These are phyloP conservation scores for Lasiosphaeriaceae sp. DNA, from an alignment of 495 filamentous ascomycete genomes.

Conservation along the genomic window DNA sequence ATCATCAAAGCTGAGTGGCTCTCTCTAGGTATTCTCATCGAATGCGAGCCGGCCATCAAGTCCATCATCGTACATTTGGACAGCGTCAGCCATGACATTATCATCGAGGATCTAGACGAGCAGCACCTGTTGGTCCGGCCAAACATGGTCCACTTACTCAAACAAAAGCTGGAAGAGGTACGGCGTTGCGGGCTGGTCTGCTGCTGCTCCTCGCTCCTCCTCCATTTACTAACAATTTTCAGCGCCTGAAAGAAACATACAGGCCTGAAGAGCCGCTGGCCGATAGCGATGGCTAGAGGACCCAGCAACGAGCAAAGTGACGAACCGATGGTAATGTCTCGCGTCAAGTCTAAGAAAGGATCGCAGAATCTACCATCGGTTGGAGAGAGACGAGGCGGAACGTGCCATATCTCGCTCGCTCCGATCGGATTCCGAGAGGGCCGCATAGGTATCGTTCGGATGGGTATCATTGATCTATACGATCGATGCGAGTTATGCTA, in stretches of 20 bases:
- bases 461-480: neutral
- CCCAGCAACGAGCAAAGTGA: slow-evolving; percentile 14
- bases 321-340: slow-evolving; percentile 12
- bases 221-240: neutral
- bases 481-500: neutral
- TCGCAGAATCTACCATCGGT: neutral
- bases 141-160: slow-evolving; percentile 57
- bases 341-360: neutral
- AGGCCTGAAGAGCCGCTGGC: slow-evolving; percentile 32
- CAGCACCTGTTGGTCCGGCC: slow-evolving; percentile 71
- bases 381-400: no score
- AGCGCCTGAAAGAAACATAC: slow-evolving; percentile 42
- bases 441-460: no score
- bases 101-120: slow-evolving; percentile 71
- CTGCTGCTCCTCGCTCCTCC: no score
- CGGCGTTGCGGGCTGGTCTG: neutral
- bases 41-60: slow-evolving; percentile 64
- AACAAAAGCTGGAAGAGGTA: slow-evolving; percentile 57
- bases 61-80: slow-evolving; percentile 60
- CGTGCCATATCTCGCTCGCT: no score
- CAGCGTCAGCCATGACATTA: slow-evolving; percentile 48
- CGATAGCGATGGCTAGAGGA: slow-evolving; percentile 25
- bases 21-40: slow-evolving; percentile 62
- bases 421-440: no score
- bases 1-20: neutral